These are phyloP conservation scores for Recurvomyces mirabilis DNA, from an alignment of 495 filamentous ascomycete genomes.

Conservation along the genomic window DNA sequence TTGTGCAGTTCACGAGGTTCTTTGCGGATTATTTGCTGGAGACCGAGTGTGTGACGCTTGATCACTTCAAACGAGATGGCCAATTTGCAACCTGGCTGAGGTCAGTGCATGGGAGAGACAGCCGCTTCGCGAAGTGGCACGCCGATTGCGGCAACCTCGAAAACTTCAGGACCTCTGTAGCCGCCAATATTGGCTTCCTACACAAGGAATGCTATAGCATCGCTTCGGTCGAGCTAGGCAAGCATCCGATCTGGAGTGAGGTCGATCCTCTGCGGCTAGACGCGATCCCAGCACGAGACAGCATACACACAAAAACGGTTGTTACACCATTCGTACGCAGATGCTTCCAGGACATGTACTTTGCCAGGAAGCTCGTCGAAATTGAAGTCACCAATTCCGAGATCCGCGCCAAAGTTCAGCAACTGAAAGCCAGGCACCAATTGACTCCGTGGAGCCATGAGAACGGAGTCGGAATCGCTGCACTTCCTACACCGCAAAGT, in stretches of 20 bases:
- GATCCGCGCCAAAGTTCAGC: neutral
- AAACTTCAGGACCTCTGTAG: slow-evolving; percentile 40
- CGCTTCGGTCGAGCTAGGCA: slow-evolving; percentile 4
- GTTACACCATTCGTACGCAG: slow-evolving; percentile 57
- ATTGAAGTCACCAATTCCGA: neutral
- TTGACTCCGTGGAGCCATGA: neutral
- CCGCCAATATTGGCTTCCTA: slow-evolving; percentile 48
- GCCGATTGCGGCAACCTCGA: no score
- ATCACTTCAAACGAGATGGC: slow-evolving; percentile 37
- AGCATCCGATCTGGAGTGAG: slow-evolving; percentile 39
- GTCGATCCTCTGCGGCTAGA: slow-evolving; percentile 25
- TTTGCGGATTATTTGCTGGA: slow-evolving; percentile 49
- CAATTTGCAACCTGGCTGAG: slow-evolving; percentile 46
- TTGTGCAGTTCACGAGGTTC: slow-evolving; percentile 55
- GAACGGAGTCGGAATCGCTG: no score
- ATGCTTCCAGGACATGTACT: slow-evolving; percentile 51
- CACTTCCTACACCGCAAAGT: no score
- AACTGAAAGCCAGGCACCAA: slow-evolving; percentile 11
- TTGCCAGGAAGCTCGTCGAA: slow-evolving; percentile 40
- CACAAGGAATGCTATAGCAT: slow-evolving; percentile 44
- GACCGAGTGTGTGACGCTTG: slow-evolving; percentile 33
- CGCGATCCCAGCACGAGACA: slow-evolving; percentile 8
- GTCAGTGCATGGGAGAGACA: slow-evolving; percentile 30
- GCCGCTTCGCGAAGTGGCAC: no score
- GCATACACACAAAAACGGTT: slow-evolving; percentile 37